Base-by-base conservation (phyloP, 371 early-diverging fungal genomes). In the Conidiobolus incongruus region DNA sequence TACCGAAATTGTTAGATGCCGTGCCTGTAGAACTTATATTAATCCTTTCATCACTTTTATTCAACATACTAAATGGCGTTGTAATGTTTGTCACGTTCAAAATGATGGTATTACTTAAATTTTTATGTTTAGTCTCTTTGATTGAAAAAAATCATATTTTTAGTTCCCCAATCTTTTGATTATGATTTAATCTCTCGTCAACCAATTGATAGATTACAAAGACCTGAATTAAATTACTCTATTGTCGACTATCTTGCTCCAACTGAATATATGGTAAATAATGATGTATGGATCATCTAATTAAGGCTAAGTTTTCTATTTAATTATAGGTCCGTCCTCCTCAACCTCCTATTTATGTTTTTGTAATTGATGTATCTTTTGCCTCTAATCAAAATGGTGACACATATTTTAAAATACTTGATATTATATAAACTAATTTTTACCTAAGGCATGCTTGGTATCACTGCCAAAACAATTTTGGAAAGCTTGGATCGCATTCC, bases 171-270 rank as follows among this genome's bases (percentile, higher is more conserved):
- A 23, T 77, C 78, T 29, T 90, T 87, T 56, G 91, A 89, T 50
- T 91, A 80, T 60, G 91, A 94, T 51, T 49, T 75, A 26, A 69
- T 73, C 21, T 76, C 78, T 7, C 78, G 85, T 51, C 65, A 68
- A 45, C 77, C 72, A 33, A 70, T 75, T 7, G 82, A 94, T 56
- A 71, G 92, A 24, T 77, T 81, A 78, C 60, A 71, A 47, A 72
- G 91, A 30, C 68, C 84, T 16, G 93, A 92, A 48, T 60, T 92
- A 44, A 79, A 83, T 49, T 70, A 84, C 56, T 62, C 81, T 4
- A 85, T 85, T 23, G 85, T 92, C 4, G 95, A 94, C 55, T 92
- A 77, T 58, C 66, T 89, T 41, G 95, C 95, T 1, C 90, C 94
- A 3, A 70, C 78, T n/a, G 89, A 88, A 55, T 90, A 90, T 59